Evolutionary conservation across 768 basidiomycete genomes (phyloP).

Genomic region (Dictyophora rubrovolvata): DNA sequence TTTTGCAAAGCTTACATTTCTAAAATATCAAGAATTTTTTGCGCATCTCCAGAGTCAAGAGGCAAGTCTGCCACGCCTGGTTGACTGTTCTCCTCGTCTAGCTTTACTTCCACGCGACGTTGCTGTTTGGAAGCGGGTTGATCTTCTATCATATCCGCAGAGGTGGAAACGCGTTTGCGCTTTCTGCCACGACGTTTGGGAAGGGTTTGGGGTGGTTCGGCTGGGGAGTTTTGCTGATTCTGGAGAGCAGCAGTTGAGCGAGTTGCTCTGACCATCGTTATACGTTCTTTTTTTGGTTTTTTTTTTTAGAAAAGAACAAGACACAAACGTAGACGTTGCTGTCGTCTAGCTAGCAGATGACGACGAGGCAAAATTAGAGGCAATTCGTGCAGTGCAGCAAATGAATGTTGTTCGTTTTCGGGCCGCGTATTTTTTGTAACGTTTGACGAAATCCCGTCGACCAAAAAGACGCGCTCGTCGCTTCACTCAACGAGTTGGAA

Average conservation of each 20-base stretch:
- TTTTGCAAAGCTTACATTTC: slow-evolving; percentile 33
- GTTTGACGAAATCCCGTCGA: not conserved
- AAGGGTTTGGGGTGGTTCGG: slow-evolving; percentile 12
- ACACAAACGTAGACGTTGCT: not conserved
- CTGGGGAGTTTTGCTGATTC: slow-evolving; percentile 15
- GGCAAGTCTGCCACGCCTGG: slow-evolving; percentile 39
- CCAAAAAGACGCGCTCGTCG: slow-evolving; percentile 6
- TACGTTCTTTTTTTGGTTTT: not conserved
- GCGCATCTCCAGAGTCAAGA: slow-evolving; percentile 34
- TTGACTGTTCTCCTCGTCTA: slow-evolving; percentile 20
- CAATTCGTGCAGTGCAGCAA: not conserved
- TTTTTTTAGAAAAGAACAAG: not conserved
- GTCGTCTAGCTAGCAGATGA: not conserved
- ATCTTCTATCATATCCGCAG: slow-evolving; percentile 33
- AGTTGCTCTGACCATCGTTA: slow-evolving; percentile 65
- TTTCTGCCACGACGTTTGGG: slow-evolving; percentile 39
- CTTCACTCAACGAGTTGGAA: slow-evolving; percentile 7
- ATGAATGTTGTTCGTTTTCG: not conserved
- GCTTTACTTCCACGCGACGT: slow-evolving; percentile 29
- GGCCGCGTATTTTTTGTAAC: not conserved
- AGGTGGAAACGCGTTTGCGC: slow-evolving; percentile 47
- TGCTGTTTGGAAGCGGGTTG: slow-evolving; percentile 40
- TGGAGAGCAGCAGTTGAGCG: slow-evolving; percentile 41
- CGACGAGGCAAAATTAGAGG: slow-evolving; percentile 1
- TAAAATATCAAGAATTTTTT: slow-evolving; percentile 50